Evolutionary conservation across 2,329 filamentous ascomycete species (phyloP).

Genomic region (Xylaria sp.): DNA sequence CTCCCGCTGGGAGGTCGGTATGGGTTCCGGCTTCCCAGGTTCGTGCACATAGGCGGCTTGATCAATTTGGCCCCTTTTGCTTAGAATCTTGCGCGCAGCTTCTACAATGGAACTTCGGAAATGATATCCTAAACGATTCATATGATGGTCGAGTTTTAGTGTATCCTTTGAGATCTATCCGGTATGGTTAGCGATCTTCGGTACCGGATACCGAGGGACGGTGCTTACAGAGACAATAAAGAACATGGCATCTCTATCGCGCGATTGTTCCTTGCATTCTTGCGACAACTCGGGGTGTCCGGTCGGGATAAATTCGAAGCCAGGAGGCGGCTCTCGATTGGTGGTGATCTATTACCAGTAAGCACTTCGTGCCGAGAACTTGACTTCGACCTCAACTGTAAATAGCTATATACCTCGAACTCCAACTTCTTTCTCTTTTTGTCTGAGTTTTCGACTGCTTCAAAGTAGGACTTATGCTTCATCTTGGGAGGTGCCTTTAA

Average conservation of each 20-base stretch:
- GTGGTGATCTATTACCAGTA: constrained; percentile 55
- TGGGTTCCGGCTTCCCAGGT: constrained; percentile 57
- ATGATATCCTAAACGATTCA: constrained; percentile 66
- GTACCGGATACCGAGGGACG: constrained; percentile 22
- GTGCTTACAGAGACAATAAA: constrained; percentile 68
- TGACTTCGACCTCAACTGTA: constrained; percentile 2
- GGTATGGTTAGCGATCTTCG: constrained; percentile 23
- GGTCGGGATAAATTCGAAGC: constrained; percentile 67
- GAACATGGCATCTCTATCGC: constrained; percentile 66
- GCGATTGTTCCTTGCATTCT: constrained; percentile 68
- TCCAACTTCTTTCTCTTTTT: constrained; percentile 70
- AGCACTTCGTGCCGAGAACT: constrained; percentile 25
- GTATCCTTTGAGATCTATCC: constrained; percentile 44
- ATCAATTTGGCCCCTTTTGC: constrained; percentile 35
- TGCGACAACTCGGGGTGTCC: constrained; percentile 66
- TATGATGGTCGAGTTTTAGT: constrained; percentile 54
- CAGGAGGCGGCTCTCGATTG: constrained; percentile 58
- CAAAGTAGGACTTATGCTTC: constrained; percentile 67
- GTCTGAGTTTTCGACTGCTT: constrained; percentile 68
- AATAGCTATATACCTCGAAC: constrained; percentile 55
- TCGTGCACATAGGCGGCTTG: constrained; percentile 34
- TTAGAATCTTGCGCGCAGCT: constrained; percentile 49
- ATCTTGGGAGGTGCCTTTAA: constrained; percentile 48
- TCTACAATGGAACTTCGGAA: constrained; percentile 65
- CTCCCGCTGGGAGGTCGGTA: constrained; percentile 63